Evolutionary conservation across 129 eudicot genomes (phyloP), one percentile per base, ranked within the genome.

Genomic region (Escallonia rubra): DNA sequence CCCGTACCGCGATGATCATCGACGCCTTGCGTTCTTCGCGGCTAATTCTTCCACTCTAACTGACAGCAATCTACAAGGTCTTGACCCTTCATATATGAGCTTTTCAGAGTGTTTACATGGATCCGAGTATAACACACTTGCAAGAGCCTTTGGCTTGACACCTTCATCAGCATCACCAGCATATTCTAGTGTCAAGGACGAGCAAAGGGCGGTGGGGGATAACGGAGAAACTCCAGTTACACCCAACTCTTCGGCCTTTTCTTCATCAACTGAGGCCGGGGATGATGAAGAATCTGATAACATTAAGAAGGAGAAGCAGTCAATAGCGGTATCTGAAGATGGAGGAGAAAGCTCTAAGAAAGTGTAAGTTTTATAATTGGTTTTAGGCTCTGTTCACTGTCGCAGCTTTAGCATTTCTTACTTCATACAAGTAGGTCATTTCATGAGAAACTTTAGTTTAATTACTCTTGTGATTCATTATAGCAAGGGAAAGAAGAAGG

Each of bases 211-310:
- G 54, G 49, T 14, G 69, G 59, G 54, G 74, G 79, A 53, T 79
- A 55, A 61, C 13, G 69, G 71, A 41, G 86, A 63, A 47, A 74
- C 75, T 47, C 87, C 96, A 3, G 81, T 81, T 10, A 91, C 96
- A 12, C 97, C 96, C 2, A 88, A 81, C 74, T 81, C 98, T 45
- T 88, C 96, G 7, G 78, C 73, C 42, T 84, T 84, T 10, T 88
- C 93, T 0, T 76, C 96, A 0, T 91, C 97, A 6, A 76, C 90
- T 9, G 96, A 91, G 74, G 90, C 83, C 44, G 94, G 74, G 23
- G 83, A 79, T 10, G 91, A 76, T 58, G 96, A 78, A 39, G 84
- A 78, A 46, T 78, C 77, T 7, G 67, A 65, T 40, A 71, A 64
- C 50, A 66, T 57, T 59, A 85, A 80, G 74, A 78, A 63, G 65